Percentiles rank a stretch among this genome's conserved stretches.
Conservation (phyloP, 176 grass and related monocot species). For the Alopecurus myosuroides region DNA sequence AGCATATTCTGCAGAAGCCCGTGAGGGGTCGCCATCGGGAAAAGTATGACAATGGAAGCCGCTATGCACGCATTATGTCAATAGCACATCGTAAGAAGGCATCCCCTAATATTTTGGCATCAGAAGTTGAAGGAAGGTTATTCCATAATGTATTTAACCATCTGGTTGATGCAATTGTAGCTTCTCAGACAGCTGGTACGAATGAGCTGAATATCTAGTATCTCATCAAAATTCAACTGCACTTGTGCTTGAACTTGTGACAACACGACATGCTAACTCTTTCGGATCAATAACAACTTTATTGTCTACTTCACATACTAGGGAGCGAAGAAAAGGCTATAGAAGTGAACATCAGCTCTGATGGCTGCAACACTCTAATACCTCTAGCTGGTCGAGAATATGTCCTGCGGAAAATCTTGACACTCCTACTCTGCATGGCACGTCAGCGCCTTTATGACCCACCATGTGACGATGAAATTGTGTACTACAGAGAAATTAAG, state of each 20-base stretch:
- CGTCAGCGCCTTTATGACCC: neutral
- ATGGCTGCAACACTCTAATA: neutral
- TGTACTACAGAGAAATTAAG: neutral
- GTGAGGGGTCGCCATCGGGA: neutral
- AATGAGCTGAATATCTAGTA: neutral
- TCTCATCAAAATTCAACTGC: neutral
- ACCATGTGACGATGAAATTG: neutral
- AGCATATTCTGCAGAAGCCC: neutral
- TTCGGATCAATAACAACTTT: neutral
- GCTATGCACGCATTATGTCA: neutral
- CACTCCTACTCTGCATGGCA: neutral
- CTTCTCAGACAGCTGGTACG: neutral
- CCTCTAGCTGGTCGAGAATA: neutral
- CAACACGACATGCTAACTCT: neutral
- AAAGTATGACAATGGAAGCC: neutral
- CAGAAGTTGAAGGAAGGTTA: neutral
- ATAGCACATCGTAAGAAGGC: neutral
- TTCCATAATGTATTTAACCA: neutral
- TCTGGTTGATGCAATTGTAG: neutral
- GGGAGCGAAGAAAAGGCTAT: neutral
- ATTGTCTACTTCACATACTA: neutral
- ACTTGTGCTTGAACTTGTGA: neutral
- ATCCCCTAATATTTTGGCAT: neutral
- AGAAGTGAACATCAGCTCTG: neutral
- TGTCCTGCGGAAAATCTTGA: neutral